Base-by-base conservation (phyloP, 192 early-diverging fungal species). In the Coemansia sp. region DNA sequence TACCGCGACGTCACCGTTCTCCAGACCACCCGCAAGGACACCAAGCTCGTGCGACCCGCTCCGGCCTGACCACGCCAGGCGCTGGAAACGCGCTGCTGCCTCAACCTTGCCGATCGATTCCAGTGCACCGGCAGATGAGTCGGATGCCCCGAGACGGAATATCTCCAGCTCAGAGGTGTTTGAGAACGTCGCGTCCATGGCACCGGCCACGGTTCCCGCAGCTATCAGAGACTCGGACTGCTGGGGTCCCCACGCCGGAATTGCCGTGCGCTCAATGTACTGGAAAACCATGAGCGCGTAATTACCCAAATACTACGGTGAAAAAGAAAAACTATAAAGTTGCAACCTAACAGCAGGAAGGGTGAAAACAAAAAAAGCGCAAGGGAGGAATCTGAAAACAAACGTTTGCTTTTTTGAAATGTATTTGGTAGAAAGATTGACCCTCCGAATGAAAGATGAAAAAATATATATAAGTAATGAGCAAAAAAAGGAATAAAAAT, bases 121-220 rank as follows among this genome's bases (percentile, higher is more conserved):
- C 7, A 75, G 48, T 1, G 60, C 51, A 14, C 22, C 34, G 1
- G 52, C 28, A 20, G 49, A 40, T 7, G 50, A 49, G 63, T 64
- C 71, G 42, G 69, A 56, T 7, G 64, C 62, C 0, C 82, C 85
- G 30, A 96, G 86, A 60, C 88, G 83, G 75, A 94, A 95, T 48
- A 99, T 77, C 77, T 97, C 97, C 38, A 99, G 85, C 72, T 89
- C 87, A 6, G 96, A 89, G 17, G 87, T 86, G 67, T 92, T 94
- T 57, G 89, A 93, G 73, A 99, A 99, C 16, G 91, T 90, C 38
- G 94, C 94, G 82, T 99, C 97, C 60, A 99, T 85, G 22, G 97
- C 97, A 4, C 97, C 97, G 4, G 97, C 93, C 20, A 94, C 94
- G 11, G 97, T 96, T 56, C 95, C 97, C 4, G 88, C 83, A 4